phyloP scores from a whole-genome alignment of 106 monocot genomes.

The Acorus gramineus region DNA sequence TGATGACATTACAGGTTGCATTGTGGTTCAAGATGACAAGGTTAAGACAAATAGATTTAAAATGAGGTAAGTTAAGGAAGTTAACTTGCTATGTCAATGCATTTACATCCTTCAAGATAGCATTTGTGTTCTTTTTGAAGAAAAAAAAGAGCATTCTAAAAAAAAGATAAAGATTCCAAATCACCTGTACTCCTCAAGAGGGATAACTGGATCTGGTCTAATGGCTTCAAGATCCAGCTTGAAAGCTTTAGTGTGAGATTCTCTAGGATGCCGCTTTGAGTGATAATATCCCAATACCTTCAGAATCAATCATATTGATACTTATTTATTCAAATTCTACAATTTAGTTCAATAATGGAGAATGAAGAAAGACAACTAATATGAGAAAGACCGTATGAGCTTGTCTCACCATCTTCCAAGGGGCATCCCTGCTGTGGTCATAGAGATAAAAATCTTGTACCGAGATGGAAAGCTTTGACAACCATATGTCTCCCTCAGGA shows the following conservation, averaged over 20 bases:
- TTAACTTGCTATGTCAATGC: neutral
- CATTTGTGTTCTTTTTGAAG: neutral
- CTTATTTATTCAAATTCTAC: no score
- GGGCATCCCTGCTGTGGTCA: slow-evolving; percentile 73
- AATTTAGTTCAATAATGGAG: no score
- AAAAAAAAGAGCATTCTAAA: neutral
- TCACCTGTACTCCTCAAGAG: slow-evolving; percentile 97
- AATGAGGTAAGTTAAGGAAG: no score
- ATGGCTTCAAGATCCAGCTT: slow-evolving; percentile 84
- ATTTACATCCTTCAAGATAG: neutral
- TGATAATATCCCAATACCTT: slow-evolving; percentile 81
- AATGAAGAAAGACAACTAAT: no score
- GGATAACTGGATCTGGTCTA: slow-evolving; percentile 65
- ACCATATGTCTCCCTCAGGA: slow-evolving; percentile 57
- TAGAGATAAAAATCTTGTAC: slow-evolving; percentile 58
- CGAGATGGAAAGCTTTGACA: slow-evolving; percentile 56
- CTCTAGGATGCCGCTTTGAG: slow-evolving; percentile 65
- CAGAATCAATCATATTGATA: slow-evolving; percentile 4
- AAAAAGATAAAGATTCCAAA: slow-evolving; percentile 2
- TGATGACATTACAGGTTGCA: no score
- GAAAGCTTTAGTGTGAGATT: slow-evolving; percentile 75
- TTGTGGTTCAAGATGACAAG: no score
- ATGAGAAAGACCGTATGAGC: neutral
- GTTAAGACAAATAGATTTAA: no score
- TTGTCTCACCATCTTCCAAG: slow-evolving; percentile 78